Conservation (phyloP, 805 yeast genomes). For the Candida ponderosae region DNA sequence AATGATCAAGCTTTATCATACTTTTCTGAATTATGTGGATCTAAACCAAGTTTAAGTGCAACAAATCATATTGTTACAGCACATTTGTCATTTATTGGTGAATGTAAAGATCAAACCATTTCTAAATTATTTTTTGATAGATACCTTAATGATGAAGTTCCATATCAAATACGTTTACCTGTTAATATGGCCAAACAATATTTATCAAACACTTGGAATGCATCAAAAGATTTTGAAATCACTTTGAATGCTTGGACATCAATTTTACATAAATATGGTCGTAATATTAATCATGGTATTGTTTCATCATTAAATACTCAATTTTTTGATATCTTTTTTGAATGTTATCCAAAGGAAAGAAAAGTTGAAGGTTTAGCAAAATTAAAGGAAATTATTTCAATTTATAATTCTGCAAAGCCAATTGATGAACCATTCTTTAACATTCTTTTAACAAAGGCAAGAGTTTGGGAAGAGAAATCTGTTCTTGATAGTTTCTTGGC, state of each 20-base stretch:
- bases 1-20: slow-evolving; percentile 57
- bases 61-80: slow-evolving; percentile 58
- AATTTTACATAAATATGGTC: slow-evolving; percentile 51
- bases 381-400: slow-evolving; percentile 47
- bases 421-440: slow-evolving; percentile 80
- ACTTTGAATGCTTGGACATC: slow-evolving; percentile 57
- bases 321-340: slow-evolving; percentile 62
- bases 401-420: slow-evolving; percentile 47
- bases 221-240: slow-evolving; percentile 48
- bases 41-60: slow-evolving; percentile 33
- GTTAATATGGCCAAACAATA: slow-evolving; percentile 66
- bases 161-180: slow-evolving; percentile 63
- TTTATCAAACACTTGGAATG: slow-evolving; percentile 50
- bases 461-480: slow-evolving; percentile 59
- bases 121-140: slow-evolving; percentile 71
- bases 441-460: slow-evolving; percentile 59
- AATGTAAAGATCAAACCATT: slow-evolving; percentile 61
- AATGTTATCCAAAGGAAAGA: slow-evolving; percentile 41
- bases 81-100: slow-evolving; percentile 73
- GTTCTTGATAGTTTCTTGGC: slow-evolving; percentile 57
- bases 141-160: slow-evolving; percentile 62
- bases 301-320: slow-evolving; percentile 66
- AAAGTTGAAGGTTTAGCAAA: slow-evolving; percentile 46
- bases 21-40: slow-evolving; percentile 52
- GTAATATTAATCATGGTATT: slow-evolving; percentile 55